phyloP scores from a whole-genome alignment of 306 rosid genomes.

The Quercus aquifolioides region DNA sequence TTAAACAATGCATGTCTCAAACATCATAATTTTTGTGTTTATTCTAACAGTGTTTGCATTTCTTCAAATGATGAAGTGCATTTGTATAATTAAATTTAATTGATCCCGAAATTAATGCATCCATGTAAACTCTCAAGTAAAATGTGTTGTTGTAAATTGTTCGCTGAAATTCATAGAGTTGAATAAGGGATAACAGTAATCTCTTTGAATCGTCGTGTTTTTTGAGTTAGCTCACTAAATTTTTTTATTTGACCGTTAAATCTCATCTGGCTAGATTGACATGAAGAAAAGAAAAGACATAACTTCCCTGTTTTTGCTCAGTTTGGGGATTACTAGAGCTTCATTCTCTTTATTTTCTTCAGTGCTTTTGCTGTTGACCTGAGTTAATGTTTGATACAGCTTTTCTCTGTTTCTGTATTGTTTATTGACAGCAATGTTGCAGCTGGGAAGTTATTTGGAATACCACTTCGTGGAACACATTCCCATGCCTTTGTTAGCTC shows the following conservation, averaged over 20 bases:
- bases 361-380: background rate
- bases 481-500: slow-evolving; percentile 99
- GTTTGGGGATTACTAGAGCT: background rate
- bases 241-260: background rate
- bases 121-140: too few relatives aligned
- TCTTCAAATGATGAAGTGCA: background rate
- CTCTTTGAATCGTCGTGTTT: background rate
- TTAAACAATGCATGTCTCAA: background rate
- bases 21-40: background rate
- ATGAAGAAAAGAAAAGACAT: background rate
- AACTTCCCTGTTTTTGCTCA: background rate
- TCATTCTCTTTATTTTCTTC: background rate
- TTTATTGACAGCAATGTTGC: slow-evolving; percentile 80
- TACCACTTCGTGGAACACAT: slow-evolving; percentile 98
- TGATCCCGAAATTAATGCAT: too few relatives aligned
- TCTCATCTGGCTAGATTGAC: background rate
- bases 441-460: slow-evolving; percentile 92
- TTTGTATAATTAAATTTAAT: too few relatives aligned
- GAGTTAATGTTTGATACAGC: slow-evolving; percentile 12
- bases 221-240: background rate
- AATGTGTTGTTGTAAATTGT: background rate
- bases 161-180: too few relatives aligned
- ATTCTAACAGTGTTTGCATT: background rate
- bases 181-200: background rate
- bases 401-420: slow-evolving; percentile 14